These are phyloP conservation scores for Vaccinium vitisidaea DNA, from an alignment of 148 eudicot species.

Conservation along the genomic window DNA sequence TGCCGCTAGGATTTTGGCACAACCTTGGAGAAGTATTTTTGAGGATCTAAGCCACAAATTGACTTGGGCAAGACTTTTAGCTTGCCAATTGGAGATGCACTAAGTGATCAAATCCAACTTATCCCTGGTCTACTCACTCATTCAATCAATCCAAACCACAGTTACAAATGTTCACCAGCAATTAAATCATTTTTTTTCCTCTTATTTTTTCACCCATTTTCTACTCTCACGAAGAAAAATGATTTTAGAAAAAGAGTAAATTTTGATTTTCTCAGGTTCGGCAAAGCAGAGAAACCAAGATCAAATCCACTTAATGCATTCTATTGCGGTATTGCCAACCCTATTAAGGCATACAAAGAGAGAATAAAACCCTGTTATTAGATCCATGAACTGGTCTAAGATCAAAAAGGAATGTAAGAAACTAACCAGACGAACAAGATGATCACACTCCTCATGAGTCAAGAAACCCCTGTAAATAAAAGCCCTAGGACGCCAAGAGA, in stretches of 20 bases:
- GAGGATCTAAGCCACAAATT: neutral
- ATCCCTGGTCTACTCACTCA: slow-evolving; percentile 49
- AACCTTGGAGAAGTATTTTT: neutral
- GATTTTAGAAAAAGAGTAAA: neutral
- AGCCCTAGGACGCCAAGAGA: slow-evolving; percentile 90
- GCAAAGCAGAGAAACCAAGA: neutral
- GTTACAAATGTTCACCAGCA: neutral
- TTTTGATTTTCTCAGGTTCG: neutral
- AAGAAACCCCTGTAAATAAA: slow-evolving; percentile 63
- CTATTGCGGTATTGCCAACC: neutral
- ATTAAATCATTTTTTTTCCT: neutral
- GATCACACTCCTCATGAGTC: slow-evolving; percentile 84
- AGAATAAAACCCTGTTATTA: neutral
- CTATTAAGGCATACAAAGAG: neutral
- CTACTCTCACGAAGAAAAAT: neutral
- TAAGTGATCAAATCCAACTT: slow-evolving; percentile 30
- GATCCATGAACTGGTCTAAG: neutral
- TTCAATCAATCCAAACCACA: slow-evolving; percentile 3
- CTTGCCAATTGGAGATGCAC: too few relatives aligned
- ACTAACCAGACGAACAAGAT: slow-evolving; percentile 65
- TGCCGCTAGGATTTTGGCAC: neutral
- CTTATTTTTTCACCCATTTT: neutral
- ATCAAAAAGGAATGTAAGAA: neutral
- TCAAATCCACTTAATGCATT: neutral
- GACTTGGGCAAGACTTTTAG: neutral